Evolutionary conservation across 306 rosid species (phyloP), one percentile per base, ranked within the genome.

Genomic region (Fagus crenata): DNA sequence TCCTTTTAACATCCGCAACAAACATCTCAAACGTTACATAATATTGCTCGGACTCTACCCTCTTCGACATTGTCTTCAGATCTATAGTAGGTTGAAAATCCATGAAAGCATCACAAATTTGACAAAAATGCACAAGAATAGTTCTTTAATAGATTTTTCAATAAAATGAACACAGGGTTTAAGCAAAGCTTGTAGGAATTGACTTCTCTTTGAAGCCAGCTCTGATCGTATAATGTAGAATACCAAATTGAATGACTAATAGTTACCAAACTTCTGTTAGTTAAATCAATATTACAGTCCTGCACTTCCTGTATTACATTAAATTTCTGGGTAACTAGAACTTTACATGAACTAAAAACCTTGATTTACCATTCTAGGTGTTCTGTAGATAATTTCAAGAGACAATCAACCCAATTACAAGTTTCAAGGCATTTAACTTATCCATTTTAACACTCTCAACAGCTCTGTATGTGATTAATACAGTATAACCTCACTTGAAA

Each of bases 31-130:
- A 89, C 63, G 99, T 95, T 4, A 90, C 91, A 35, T 92, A 95
- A 81, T 95, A 92, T 77, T 86, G 97, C 81, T 95, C 99, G 0
- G 99, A 95, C 22, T 95, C 99, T 76, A 95, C 99, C 89, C 99
- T 88, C 81, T 90, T 95, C 13, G 88, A 82, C 97, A 92, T 86
- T 43, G 99, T 95, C 92, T 87, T 95, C 86, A 92, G 77, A 89
- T 95, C 99, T 95, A 85, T 84, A 55, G 5, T 71, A 78, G 37
- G 56, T 59, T 13, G 51, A 8, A 7, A 78, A 68, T 56, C 56
- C 60, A 73, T 65, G 76, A 22, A 35, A 76, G 40, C 42, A 58
- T 61, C 46, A 58, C 36, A 67, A 5, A 60, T 37, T 49, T 35
- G 69, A 63, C 69, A 35, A 13, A 63, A 35, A 18, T 28, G 13